Percentiles rank a stretch among this genome's conserved stretches.
phyloP scores from a whole-genome alignment of 805 yeast genomes.

The Grigorovia yakushimaensis region DNA sequence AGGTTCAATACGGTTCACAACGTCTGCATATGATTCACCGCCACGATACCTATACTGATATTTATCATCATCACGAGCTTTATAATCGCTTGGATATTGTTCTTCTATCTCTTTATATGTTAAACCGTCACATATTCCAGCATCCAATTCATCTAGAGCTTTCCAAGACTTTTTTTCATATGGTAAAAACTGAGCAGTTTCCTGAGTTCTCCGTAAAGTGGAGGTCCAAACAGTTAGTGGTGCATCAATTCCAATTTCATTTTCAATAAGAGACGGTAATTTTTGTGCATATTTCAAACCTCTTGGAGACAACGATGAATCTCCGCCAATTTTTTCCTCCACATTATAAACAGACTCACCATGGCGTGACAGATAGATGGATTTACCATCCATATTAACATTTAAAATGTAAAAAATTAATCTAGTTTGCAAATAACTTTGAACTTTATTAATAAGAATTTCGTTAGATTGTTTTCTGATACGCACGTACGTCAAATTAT shows the following conservation, averaged over 20 bases:
- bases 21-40: constrained; percentile 93
- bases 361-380: constrained; percentile 88
- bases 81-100: constrained; percentile 84
- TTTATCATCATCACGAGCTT: constrained; percentile 89
- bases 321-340: constrained; percentile 93
- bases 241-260: constrained; percentile 38
- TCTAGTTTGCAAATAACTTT: constrained; percentile 79
- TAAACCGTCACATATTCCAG: constrained; percentile 94
- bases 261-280: constrained; percentile 64
- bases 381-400: constrained; percentile 81
- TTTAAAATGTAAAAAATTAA: constrained; percentile 95
- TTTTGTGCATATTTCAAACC: constrained; percentile 76
- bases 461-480: constrained; percentile 81
- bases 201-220: constrained; percentile 81
- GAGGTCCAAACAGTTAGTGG: constrained; percentile 91
- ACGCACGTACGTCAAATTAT: constrained; percentile 71
- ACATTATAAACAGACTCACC: constrained; percentile 90
- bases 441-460: constrained; percentile 77
- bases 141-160: constrained; percentile 91
- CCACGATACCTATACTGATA: constrained; percentile 93
- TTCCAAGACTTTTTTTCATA: constrained; percentile 86
- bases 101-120: constrained; percentile 87
- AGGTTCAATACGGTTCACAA: constrained; percentile 87
- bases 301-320: constrained; percentile 70
- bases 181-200: constrained; percentile 74